phyloP scores from a whole-genome alignment of 768 basidiomycete genomes.

The Boletus vermiculosoides region DNA sequence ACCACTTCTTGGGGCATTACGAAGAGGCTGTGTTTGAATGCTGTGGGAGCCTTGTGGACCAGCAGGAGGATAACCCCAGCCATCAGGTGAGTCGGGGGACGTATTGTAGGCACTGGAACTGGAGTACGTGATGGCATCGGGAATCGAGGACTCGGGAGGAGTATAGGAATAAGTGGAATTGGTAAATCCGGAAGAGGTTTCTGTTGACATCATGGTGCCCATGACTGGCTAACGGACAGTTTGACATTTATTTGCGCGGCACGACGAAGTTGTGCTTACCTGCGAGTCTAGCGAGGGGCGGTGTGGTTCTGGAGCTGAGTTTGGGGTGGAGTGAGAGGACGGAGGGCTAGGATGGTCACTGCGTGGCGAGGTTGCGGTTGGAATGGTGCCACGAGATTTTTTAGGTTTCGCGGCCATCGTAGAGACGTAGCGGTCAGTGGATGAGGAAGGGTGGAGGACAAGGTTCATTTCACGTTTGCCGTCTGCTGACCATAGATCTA shows the following conservation, averaged over 20 bases:
- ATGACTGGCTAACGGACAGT: conserved; percentile 27
- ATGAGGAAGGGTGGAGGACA: conserved; percentile 80
- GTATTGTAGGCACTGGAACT: conserved; percentile 42
- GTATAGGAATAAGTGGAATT: conserved; percentile 46
- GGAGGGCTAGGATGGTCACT: conserved; percentile 46
- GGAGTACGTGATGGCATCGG: conserved; percentile 44
- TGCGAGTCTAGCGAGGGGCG: conserved; percentile 41
- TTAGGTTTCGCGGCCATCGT: conserved; percentile 37
- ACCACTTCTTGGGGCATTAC: conserved; percentile 31
- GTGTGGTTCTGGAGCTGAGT: conserved; percentile 41
- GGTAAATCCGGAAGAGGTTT: conserved; percentile 38
- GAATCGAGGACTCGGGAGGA: conserved; percentile 38
- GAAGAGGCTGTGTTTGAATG: conserved; percentile 50
- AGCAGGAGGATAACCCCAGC: conserved; percentile 53
- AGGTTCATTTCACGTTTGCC: conserved; percentile 84
- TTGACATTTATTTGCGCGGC: neutral
- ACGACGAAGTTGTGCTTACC: conserved; percentile 30
- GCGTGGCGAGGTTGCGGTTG: conserved; percentile 33
- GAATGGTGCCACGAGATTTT: conserved; percentile 34
- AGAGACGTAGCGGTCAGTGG: conserved; percentile 66
- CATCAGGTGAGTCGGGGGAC: conserved; percentile 43
- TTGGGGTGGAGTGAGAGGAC: conserved; percentile 46
- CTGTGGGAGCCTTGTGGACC: conserved; percentile 35
- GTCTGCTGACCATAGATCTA: conserved; percentile 90
- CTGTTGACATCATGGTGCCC: conserved; percentile 39